Evolutionary conservation across 1,139 yeast species (phyloP).

Genomic region (Yamadazyma conglobata): DNA sequence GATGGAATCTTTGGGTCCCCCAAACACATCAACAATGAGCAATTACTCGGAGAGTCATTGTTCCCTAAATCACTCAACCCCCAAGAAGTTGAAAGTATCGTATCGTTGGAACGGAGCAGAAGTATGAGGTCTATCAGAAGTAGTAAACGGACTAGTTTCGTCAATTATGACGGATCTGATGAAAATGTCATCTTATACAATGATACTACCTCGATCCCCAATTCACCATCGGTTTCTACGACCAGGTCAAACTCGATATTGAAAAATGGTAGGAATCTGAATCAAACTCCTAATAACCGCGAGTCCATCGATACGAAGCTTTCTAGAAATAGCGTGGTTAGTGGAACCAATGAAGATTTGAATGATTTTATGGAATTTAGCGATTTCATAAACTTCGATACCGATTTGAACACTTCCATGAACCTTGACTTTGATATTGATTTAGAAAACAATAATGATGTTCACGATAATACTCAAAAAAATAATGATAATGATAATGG

Average conservation of each 20-base stretch:
- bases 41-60: slow-evolving; percentile 56
- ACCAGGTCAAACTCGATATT: slow-evolving; percentile 49
- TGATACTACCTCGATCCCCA: slow-evolving; percentile 10
- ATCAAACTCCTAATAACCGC: too few species aligned
- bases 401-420: slow-evolving; percentile 28
- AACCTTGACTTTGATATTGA: slow-evolving; percentile 13
- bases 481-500: background rate
- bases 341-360: slow-evolving; percentile 17
- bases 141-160: slow-evolving; percentile 40
- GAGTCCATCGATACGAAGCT: slow-evolving; percentile 6
- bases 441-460: background rate
- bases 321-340: slow-evolving; percentile 7
- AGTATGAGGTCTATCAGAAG: slow-evolving; percentile 50
- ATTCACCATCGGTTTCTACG: slow-evolving; percentile 10
- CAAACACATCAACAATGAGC: slow-evolving; percentile 13
- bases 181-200: slow-evolving; percentile 36
- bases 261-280: slow-evolving; percentile 28
- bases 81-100: slow-evolving; percentile 71
- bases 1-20: slow-evolving; percentile 32
- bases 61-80: slow-evolving; percentile 68
- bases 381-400: slow-evolving; percentile 61
- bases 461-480: background rate
- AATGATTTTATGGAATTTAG: slow-evolving; percentile 56
- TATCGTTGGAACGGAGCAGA: slow-evolving; percentile 66
- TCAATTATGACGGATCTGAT: slow-evolving; percentile 47